Base-by-base conservation (phyloP, 2,329 filamentous ascomycete species). In the Talaromyces sp. region DNA sequence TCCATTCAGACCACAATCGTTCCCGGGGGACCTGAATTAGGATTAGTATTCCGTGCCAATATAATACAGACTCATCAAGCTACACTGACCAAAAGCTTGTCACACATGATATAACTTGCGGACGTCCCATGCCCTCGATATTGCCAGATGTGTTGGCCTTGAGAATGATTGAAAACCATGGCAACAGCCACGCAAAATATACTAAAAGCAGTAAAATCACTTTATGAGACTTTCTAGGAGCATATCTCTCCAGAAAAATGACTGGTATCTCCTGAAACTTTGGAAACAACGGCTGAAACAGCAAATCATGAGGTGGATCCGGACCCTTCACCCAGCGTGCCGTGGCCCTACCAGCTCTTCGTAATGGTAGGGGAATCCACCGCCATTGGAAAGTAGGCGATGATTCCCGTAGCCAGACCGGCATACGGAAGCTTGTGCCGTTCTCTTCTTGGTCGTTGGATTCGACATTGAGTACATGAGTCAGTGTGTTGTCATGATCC, bases 1-100 rank as follows among this genome's bases (percentile, higher is more conserved):
- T 45, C 84, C 84, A 68, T 86, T 83, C 3, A 85, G 68, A 10
- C 84, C 84, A 70, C 84, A 86, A 47, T 73, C 72, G 64, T 82
- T 83, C 24, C 77, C 79, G 52, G 70, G 68, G 33, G 73, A 69
- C 79, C 79, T 81, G 7, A 45, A 41, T 6, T 22, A 52, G 56
- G 52, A 4, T 63, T 33, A 62, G 48, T 41, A 56, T 16, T 39
- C 48, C 11, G 24, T 33, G 14, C 27, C 35, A 43, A 16, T n/a
- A 35, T n/a, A 7, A 8, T 9, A 14, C 10, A 35, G 41, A 2
- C 10, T 37, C 22, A 14, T 11, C 1, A n/a, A 39, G 54, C 22
- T 16, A n/a, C 14, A 67, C 72, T 41, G 68, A 81, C 82, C 82
- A 83, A 64, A 81, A 80, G 66, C 72, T 82, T 31, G 80, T 76